Evolutionary conservation across 1,284 basidiomycete genomes (phyloP), one percentile per base, ranked within the genome.

Genomic region (Ceratobasidium sp.): DNA sequence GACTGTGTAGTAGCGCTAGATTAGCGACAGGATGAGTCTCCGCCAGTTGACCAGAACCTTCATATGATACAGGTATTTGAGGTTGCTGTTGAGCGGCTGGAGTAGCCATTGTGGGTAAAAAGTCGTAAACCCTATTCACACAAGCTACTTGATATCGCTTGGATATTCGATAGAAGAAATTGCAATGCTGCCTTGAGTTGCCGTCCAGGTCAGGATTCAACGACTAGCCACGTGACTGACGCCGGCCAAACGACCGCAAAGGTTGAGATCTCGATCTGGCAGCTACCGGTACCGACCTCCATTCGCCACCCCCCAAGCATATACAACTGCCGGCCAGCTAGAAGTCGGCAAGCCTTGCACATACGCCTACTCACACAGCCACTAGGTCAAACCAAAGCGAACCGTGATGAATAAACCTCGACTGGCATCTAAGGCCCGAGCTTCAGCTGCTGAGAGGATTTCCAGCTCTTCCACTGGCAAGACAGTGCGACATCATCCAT

Each of bases 171-270:
- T 45, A 45, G 5, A 15, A 45, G 43, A 17, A 22, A 15, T 45
- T 15, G 43, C 22, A 45, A 22, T 45, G 43, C n/a, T n/a, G n/a
- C 38, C 38, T 40, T 40, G 38, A 40, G 22, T 13, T 50, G 49
- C 20, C 27, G 27, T 29, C 49, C 49, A 45, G 43, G 43, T 45
- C 27, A 27, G 27, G 20, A 27, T 7, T 25, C 45, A 10, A 25
- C 6, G 22, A 10, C 10, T 20, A 15, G n/a, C 13, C 60, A 64
- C 60, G 60, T 64, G 60, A 38, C 22, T 52, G 32, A 49, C 40
- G 40, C 58, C 49, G 42, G 35, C 35, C 60, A 64, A 64, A 64
- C 25, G 27, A 20, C 13, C 60, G 22, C 60, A 64, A 64, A 64
- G 29, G 47, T 34, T 32, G 49, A n/a, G 60, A 64, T 64, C 60